Percentiles rank a stretch among this genome's conserved stretches.
Conservation (phyloP, 2,329 filamentous ascomycete genomes). For the Xylaria sp. region DNA sequence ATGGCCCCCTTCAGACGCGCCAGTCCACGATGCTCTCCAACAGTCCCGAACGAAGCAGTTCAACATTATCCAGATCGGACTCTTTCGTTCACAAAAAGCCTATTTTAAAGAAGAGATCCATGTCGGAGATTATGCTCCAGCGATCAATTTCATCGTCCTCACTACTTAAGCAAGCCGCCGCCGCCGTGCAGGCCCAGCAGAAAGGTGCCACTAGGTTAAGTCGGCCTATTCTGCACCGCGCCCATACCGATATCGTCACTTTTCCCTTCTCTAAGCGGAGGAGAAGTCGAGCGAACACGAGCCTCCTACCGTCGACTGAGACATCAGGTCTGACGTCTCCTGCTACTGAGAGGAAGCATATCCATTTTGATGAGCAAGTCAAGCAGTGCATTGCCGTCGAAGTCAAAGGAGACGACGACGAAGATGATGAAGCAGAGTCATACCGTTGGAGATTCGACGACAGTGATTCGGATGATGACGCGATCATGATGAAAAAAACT, state of each 20-base stretch:
- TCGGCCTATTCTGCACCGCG: conserved; percentile 68
- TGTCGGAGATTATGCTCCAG: conserved; percentile 95
- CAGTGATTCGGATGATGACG: conserved; percentile 78
- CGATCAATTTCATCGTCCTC: conserved; percentile 88
- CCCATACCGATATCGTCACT: conserved; percentile 74
- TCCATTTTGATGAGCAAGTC: conserved; percentile 96
- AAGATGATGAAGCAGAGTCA: conserved; percentile 69
- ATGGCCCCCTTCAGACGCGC: conserved; percentile 87
- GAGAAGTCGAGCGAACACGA: conserved; percentile 70
- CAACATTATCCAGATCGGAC: conserved; percentile 61
- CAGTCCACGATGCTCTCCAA: conserved; percentile 63
- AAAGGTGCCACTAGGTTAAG: conserved; percentile 62
- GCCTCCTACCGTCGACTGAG: conserved; percentile 71
- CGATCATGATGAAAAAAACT: conserved; percentile 83
- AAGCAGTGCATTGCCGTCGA: conserved; percentile 96
- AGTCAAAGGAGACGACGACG: conserved; percentile 79
- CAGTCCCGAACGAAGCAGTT: conserved; percentile 54
- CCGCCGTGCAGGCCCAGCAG: conserved; percentile 85
- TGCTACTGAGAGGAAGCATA: conserved; percentile 79
- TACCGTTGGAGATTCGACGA: conserved; percentile 57
- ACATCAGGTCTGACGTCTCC: conserved; percentile 76
- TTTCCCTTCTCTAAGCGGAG: conserved; percentile 71
- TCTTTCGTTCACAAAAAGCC: conserved; percentile 86
- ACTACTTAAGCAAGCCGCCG: conserved; percentile 87
- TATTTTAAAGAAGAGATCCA: conserved; percentile 95